Evolutionary conservation across 176 grass and related monocot species (phyloP).

Genomic region (Ensete glaucum): DNA sequence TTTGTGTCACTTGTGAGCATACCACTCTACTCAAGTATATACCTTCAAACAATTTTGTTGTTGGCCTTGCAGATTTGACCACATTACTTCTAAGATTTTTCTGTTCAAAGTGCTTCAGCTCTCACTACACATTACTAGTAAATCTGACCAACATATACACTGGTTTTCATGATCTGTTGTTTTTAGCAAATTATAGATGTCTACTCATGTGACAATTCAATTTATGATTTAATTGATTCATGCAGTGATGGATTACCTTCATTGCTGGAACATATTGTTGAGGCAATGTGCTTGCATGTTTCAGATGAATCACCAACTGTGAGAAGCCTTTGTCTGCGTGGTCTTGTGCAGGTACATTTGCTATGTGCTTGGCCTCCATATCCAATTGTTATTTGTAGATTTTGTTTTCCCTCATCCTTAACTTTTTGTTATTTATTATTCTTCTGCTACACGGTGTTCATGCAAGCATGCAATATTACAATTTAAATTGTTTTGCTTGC

Average conservation of each 20-base stretch:
- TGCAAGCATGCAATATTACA: not conserved
- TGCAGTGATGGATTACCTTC: constrained; percentile 64
- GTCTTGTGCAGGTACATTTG: constrained; percentile 67
- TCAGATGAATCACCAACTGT: constrained; percentile 88
- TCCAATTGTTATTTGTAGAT: constrained; percentile 10
- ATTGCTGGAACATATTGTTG: constrained; percentile 80
- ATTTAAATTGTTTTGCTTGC: not conserved
- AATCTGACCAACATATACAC: no score
- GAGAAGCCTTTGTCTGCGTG: constrained; percentile 75
- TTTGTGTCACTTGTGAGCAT: no score
- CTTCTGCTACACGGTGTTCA: not conserved
- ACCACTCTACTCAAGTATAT: no score
- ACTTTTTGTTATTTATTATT: not conserved
- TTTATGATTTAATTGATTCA: constrained; percentile 17
- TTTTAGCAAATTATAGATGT: not conserved
- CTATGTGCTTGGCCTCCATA: constrained; percentile 15
- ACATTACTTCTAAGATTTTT: no score
- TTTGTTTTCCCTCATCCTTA: not conserved
- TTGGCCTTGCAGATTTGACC: no score
- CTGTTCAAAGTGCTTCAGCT: no score
- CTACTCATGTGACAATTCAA: not conserved
- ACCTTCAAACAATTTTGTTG: no score
- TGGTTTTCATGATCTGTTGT: not conserved
- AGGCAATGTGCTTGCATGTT: constrained; percentile 86
- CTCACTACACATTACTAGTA: no score